Conservation (phyloP, 2,329 filamentous ascomycete species). For the Claviceps purpurea region DNA sequence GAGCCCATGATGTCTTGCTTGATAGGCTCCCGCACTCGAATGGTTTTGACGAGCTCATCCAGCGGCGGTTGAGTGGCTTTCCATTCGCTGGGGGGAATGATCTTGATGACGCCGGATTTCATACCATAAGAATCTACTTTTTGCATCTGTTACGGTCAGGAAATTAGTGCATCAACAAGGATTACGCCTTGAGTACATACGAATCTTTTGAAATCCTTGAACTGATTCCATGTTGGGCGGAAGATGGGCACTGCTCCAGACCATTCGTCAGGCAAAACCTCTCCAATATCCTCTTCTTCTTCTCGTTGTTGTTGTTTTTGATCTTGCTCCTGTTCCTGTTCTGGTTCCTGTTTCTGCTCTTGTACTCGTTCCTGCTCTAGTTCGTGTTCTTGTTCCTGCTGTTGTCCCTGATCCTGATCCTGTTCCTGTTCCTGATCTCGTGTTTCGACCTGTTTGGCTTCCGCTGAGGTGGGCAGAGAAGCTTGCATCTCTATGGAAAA, state of each 20-base stretch:
- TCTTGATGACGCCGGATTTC: slow-evolving; percentile 93
- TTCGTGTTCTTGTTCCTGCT: slow-evolving; percentile 13
- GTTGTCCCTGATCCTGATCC: neutral
- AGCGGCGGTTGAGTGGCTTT: slow-evolving; percentile 65
- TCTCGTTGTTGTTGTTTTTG: slow-evolving; percentile 19
- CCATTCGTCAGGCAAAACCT: slow-evolving; percentile 75
- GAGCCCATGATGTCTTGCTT: slow-evolving; percentile 97
- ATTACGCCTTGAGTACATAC: slow-evolving; percentile 34
- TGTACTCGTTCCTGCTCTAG: slow-evolving; percentile 12
- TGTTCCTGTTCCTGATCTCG: neutral
- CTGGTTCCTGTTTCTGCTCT: neutral
- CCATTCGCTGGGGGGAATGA: slow-evolving; percentile 91
- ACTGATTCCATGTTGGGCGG: slow-evolving; percentile 89
- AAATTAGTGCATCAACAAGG: slow-evolving; percentile 14
- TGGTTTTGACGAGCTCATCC: slow-evolving; percentile 76
- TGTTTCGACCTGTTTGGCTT: slow-evolving; percentile 10
- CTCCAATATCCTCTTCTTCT: slow-evolving; percentile 48
- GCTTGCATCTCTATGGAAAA: slow-evolving; percentile 9
- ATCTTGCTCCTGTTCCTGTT: neutral
- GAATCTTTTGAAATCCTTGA: slow-evolving; percentile 84
- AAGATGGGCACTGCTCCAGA: slow-evolving; percentile 89
- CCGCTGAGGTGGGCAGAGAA: slow-evolving; percentile 14
- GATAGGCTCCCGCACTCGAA: slow-evolving; percentile 92
- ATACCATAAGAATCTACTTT: slow-evolving; percentile 91
- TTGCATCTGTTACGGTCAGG: slow-evolving; percentile 39